Base-by-base conservation (phyloP, 208 protist species). In the Phytomonas sp. region DNA sequence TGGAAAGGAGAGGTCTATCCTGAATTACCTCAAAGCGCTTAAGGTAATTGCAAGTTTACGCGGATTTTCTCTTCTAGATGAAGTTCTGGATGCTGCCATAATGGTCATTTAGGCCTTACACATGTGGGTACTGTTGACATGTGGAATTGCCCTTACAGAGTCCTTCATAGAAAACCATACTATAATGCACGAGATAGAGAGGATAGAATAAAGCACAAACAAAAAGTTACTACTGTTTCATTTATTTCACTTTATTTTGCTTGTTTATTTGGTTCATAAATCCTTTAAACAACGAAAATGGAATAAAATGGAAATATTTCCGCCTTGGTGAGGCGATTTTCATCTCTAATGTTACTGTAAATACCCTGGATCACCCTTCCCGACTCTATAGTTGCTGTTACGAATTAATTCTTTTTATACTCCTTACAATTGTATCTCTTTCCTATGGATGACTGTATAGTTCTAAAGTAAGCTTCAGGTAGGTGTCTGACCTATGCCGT, bases 61-160 rank as follows among this genome's bases (percentile, higher is more conserved):
- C 30, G 69, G 77, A 8, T 94, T 96, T 63, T 14, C 76, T 4
- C 89, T 85, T 78, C 80, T 96, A 45, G 60, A 78, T 0, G 91
- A 96, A 63, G 75, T 79, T 64, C 74, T 94, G 31, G 80, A 85
- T 16, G 67, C 75, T 2, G 88, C 91, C 3, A 56, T 56, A 56
- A 56, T 56, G 45, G 45, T 19, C 45, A 56, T 23, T 26, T 56
- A 56, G 45, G 11, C 8, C 6, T 56, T 56, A 5, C 8, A 11
- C 45, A 56, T 26, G 45, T 23, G 45, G 23, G 45, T 26, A 19
- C 45, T 26, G 16, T 56, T 56, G 19, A 23, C 23, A 19, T 56
- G 45, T 26, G 45, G 11, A 6, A 23, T 56, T 56, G 45, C 45
- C 45, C 19, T 26, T 19, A 56, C 26, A 56, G 45, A 56, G 19